A percentile compares a stretch with the other conserved stretches of the same genome.
phyloP scores from a whole-genome alignment of 148 eudicot genomes.

The Camellia lanceoleosa region DNA sequence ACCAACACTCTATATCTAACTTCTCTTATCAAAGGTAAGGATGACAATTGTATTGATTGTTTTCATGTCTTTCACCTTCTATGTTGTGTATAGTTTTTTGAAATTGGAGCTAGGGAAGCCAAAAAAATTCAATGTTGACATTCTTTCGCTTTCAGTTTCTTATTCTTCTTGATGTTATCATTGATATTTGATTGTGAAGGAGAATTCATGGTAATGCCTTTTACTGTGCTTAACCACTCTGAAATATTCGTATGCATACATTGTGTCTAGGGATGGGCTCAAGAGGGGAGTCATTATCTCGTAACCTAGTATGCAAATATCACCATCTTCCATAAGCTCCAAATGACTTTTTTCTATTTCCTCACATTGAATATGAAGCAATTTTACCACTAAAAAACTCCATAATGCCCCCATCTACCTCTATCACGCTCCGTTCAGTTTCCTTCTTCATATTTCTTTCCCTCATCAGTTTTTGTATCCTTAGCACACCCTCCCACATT shows the following conservation, averaged over 20 bases:
- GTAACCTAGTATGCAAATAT: background rate
- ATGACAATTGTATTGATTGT: background rate
- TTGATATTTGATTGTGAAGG: background rate
- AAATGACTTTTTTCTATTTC: constrained; percentile 17
- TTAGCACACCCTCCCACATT: constrained; percentile 20
- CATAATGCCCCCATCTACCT: constrained; percentile 9
- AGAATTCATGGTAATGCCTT: background rate
- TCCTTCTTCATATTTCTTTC: constrained; percentile 15
- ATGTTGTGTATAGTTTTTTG: background rate
- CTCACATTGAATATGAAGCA: background rate
- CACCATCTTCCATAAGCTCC: constrained; percentile 19
- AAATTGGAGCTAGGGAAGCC: background rate
- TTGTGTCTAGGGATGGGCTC: background rate
- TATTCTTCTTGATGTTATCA: background rate
- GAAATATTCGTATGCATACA: background rate
- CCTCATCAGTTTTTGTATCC: constrained; percentile 1
- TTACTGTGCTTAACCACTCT: background rate
- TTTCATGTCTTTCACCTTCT: background rate
- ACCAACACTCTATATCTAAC: background rate
- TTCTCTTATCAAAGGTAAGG: background rate
- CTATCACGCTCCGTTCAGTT: constrained; percentile 22
- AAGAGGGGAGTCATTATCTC: background rate
- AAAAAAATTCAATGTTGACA: background rate
- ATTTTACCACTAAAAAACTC: constrained; percentile 16
- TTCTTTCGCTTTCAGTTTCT: background rate